Evolutionary conservation across 1,284 basidiomycete species (phyloP), one percentile per base, ranked within the genome.

Genomic region (Vanrija humicola): DNA sequence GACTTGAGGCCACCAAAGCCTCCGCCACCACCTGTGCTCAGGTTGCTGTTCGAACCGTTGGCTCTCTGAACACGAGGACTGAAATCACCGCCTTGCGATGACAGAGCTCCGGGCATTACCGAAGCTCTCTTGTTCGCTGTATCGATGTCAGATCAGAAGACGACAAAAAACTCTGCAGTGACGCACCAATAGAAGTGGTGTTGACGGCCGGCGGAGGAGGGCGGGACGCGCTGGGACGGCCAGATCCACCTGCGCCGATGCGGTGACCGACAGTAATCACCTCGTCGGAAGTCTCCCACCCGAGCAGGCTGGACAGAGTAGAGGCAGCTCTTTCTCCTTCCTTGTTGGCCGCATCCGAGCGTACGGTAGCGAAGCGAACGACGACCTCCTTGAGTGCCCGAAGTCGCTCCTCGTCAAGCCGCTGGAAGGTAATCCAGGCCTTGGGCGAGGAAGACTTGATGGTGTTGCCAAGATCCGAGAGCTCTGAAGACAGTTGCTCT

Each of bases 1-100:
- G 75, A 77, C 59, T 78, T 78, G 52, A 78, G 50, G 6, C 74
- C 75, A 26, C 73, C 68, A 4, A 70, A 59, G 38, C 74, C 73
- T 3, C 63, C 60, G 14, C 50, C 54, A 6, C 50, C 39, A 18
- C 43, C 10, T 40, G 26, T 26, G 56, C 43, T 12, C 10, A 58
- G 46, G 49, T 61, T 67, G 38, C 54, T 52, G 6, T 59, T 61
- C 2, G 70, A 70, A 0, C 70, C 69, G 52, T 73, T 72, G 5
- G 53, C 42, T 21, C 19, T 26, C 28, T 44, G 34, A 10, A 34
- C 9, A 40, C 59, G 67, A 38, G 67, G 68, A 4, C 64, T 66
- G 43, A 72, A 70, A 54, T 74, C 70, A 45, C 57, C 59, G 15
- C 34, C 34, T 15, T 8, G 34, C 5, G 34, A 12, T 14, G 34